Conservation (phyloP, 2,329 filamentous ascomycete species). For the Magnaporthiopsis rhizophila region DNA sequence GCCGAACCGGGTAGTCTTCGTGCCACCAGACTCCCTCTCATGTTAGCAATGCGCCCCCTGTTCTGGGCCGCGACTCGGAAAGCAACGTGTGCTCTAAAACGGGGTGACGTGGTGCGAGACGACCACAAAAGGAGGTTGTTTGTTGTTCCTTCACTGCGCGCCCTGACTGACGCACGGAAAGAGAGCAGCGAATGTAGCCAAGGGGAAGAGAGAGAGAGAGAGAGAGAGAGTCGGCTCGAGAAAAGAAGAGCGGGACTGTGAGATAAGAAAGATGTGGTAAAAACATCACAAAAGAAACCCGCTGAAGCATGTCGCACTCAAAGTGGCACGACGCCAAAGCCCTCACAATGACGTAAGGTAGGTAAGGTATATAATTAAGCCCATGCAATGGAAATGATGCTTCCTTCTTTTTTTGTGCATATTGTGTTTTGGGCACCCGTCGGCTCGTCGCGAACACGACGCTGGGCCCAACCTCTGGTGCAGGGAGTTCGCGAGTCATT, state of each 20-base stretch:
- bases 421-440: background rate
- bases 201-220: background rate
- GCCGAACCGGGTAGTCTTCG: background rate
- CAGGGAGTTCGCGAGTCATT: background rate
- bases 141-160: background rate
- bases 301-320: no score
- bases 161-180: background rate
- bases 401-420: background rate
- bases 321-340: background rate
- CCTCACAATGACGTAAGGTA: background rate
- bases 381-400: background rate
- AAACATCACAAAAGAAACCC: background rate
- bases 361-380: background rate
- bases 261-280: background rate
- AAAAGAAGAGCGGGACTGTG: constrained; percentile 1
- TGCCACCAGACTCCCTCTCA: background rate
- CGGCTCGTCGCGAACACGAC: background rate
- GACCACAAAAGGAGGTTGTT: background rate
- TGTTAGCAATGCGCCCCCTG: background rate
- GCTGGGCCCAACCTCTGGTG: background rate
- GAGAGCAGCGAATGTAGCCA: constrained; percentile 3
- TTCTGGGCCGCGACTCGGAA: background rate
- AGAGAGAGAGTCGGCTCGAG: background rate
- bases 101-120: background rate
- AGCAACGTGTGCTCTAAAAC: background rate